phyloP scores from a whole-genome alignment of 805 yeast species.

The Saccharomycopsis synnaedendra region DNA sequence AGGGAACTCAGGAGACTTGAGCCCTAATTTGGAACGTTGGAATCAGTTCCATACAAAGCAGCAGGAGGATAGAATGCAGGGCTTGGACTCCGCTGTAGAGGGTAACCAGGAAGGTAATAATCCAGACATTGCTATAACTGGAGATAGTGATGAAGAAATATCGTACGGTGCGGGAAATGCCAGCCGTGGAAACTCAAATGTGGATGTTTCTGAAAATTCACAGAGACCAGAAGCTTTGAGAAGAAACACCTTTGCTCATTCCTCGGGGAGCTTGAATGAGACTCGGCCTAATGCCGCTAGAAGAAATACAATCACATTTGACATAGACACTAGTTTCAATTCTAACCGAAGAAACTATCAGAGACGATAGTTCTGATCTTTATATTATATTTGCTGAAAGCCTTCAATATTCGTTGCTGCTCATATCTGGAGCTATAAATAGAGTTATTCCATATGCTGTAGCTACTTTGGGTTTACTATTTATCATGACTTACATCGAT shows the following conservation, averaged over 20 bases:
- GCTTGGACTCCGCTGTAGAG: background rate
- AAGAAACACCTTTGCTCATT: background rate
- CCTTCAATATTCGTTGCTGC: too few species aligned
- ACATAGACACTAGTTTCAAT: constrained; percentile 10
- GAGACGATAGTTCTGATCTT: background rate
- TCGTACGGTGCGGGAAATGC: background rate
- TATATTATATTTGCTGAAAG: too few species aligned
- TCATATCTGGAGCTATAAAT: too few species aligned
- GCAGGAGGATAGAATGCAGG: background rate
- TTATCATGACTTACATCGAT: too few species aligned
- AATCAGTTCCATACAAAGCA: background rate
- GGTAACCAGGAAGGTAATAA: background rate
- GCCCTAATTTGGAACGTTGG: constrained; percentile 4
- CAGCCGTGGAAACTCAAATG: background rate
- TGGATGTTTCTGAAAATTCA: background rate
- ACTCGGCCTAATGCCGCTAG: background rate
- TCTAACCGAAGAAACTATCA: constrained; percentile 11
- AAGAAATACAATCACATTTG: constrained; percentile 11
- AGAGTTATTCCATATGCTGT: too few species aligned
- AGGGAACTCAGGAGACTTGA: background rate
- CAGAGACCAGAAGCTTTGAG: background rate
- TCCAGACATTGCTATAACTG: too few species aligned
- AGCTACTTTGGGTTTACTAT: too few species aligned
- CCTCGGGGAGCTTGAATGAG: background rate
- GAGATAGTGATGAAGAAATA: background rate